A percentile compares a stretch with the other conserved stretches of the same genome.
Evolutionary conservation across 176 grass and related monocot genomes (phyloP).

Genomic region (Areca catechu): DNA sequence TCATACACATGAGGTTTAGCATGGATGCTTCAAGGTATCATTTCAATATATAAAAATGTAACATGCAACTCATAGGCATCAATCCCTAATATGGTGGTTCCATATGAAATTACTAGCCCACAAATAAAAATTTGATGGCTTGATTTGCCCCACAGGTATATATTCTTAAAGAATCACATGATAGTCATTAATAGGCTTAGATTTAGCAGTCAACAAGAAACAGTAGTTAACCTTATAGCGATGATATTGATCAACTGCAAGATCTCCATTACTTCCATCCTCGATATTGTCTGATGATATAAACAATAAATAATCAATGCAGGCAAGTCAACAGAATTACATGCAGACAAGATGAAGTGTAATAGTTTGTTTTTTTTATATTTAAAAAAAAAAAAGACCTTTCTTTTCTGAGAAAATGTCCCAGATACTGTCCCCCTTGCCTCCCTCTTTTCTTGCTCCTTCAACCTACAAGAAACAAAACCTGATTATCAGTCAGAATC

Average conservation of each 20-base stretch:
- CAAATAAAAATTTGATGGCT: too few species aligned
- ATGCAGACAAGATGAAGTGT: too few species aligned
- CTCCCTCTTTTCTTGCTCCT: conserved; percentile 73
- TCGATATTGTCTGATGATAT: conserved; percentile 52
- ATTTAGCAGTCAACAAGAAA: background rate
- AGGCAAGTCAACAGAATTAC: too few species aligned
- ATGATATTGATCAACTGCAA: conserved; percentile 96
- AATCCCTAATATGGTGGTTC: too few species aligned
- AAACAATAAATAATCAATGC: conserved; percentile 18
- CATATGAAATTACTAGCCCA: too few species aligned
- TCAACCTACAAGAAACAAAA: conserved; percentile 55
- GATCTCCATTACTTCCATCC: conserved; percentile 59
- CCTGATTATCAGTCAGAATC: background rate
- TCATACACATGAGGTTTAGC: too few species aligned
- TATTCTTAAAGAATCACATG: background rate
- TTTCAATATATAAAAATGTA: too few species aligned
- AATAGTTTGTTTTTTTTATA: too few species aligned
- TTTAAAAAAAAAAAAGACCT: conserved; percentile 25
- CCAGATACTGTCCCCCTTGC: conserved; percentile 91
- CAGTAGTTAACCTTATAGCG: conserved; percentile 66
- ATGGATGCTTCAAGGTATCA: too few species aligned
- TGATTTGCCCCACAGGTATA: background rate
- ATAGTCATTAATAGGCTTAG: background rate
- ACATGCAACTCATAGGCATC: too few species aligned
- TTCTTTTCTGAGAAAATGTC: conserved; percentile 83